Evolutionary conservation across 169 alveolate genomes (phyloP).

Genomic region (Ophryocystis elektroscirrha): DNA sequence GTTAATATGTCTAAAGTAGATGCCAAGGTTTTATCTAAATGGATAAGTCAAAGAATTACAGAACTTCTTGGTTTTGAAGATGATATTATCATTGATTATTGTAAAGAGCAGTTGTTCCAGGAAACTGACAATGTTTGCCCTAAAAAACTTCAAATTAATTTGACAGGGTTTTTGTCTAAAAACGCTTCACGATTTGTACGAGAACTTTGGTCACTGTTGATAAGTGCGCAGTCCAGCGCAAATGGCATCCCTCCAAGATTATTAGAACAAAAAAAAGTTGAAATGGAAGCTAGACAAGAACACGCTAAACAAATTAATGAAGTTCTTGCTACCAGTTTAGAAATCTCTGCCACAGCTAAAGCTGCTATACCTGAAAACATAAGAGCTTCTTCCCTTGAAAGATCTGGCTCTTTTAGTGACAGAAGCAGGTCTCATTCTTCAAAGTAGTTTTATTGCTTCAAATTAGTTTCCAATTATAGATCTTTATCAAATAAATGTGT

Average conservation of each 20-base stretch:
- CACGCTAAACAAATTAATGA: no score
- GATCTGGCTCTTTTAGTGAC: no score
- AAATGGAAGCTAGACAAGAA: no score
- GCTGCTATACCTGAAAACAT: no score
- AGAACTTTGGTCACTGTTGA: constrained; percentile 24
- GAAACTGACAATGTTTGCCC: constrained; percentile 18
- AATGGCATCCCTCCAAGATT: constrained; percentile 17
- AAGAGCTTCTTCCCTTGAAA: no score
- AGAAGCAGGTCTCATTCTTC: no score
- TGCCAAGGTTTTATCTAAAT: constrained; percentile 17
- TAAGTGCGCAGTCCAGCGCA: constrained; percentile 20
- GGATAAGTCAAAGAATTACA: constrained; percentile 20
- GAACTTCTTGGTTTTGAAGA: constrained; percentile 26
- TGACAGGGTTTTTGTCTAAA: constrained; percentile 26
- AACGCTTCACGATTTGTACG: constrained; percentile 18
- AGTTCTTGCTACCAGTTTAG: no score
- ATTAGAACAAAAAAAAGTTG: constrained; percentile 15
- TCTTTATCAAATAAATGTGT: no score
- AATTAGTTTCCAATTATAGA: no score
- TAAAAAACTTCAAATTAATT: constrained; percentile 14
- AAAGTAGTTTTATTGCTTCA: no score
- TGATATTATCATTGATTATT: constrained; percentile 18
- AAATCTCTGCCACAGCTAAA: no score
- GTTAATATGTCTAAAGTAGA: constrained; percentile 26
- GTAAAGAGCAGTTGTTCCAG: constrained; percentile 17